Conservation (phyloP, 805 yeast genomes). For the Hanseniaspora pseudoguilliermondii region DNA sequence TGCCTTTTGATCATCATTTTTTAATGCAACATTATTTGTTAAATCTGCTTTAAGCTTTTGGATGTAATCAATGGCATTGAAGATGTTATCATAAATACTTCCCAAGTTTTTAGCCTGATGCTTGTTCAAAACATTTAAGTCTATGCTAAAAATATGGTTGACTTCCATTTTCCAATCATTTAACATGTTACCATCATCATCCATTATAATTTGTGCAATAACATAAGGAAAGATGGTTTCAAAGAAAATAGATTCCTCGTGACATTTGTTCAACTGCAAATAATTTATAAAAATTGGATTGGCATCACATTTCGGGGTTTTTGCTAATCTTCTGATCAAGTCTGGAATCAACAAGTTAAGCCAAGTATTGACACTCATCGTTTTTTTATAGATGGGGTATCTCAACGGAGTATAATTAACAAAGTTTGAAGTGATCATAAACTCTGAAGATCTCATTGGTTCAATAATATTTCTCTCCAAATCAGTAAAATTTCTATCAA, state of each 20-base stretch:
- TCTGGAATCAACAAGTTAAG: constrained; percentile 55
- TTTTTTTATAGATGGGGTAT: constrained; percentile 54
- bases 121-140: constrained; percentile 34
- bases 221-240: constrained; percentile 67
- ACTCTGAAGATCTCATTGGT: constrained; percentile 64
- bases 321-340: constrained; percentile 34
- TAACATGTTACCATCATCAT: constrained; percentile 28
- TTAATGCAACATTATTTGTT: constrained; percentile 25
- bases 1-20: constrained; percentile 25
- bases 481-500: constrained; percentile 48
- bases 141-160: constrained; percentile 40
- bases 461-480: constrained; percentile 58
- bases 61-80: constrained; percentile 70
- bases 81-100: constrained; percentile 58
- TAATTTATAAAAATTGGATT: constrained; percentile 2
- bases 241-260: constrained; percentile 42
- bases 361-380: constrained; percentile 58
- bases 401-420: constrained; percentile 33
- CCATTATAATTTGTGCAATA: constrained; percentile 49
- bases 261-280: constrained; percentile 7
- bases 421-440: constrained; percentile 44
- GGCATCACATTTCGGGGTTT: neutral
- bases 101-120: constrained; percentile 48
- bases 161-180: constrained; percentile 43
- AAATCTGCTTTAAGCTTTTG: constrained; percentile 50